Evolutionary conservation across 768 basidiomycete genomes (phyloP), one percentile per base, ranked within the genome.

Genomic region (Punctularia strigosozonata): DNA sequence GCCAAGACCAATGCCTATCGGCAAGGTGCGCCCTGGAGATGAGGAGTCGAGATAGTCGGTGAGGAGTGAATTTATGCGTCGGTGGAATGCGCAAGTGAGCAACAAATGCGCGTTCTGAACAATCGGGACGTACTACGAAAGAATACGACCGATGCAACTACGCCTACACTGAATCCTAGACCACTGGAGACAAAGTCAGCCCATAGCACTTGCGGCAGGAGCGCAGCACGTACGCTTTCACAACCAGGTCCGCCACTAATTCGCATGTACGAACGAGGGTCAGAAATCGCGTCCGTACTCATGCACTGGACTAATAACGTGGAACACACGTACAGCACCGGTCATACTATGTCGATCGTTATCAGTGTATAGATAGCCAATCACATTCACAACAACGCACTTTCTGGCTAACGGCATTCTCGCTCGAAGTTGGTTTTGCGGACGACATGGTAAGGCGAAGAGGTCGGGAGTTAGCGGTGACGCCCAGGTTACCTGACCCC

Each of bases 351-450:
- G 17, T 13, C 14, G 14, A 25, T 25, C 15, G 28, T 2, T 23
- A 4, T 41, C n/a, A 25, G 33, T 12, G 18, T 39, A 34, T 7
- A 34, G 20, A 10, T 14, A 25, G 13, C n/a, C 18, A 31, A 6
- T 14, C 19, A n/a, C 3, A 17, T 4, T 4, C 14, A 20, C 14
- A 5, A 24, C 10, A 34, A 37, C 51, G 31, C 39, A 86, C 92
- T 79, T 97, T 97, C 63, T 89, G 79, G 21, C 77, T 78, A 46
- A 95, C 67, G 50, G 86, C 73, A 58, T 94, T 83, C 66, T 97
- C 92, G 63, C 86, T 92, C 39, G 88, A 80, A 36, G 77, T 57
- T 38, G 80, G 70, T 61, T 79, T 80, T 43, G 73, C 56, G 23
- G 77, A 66, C 58, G 75, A 68, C 55, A 46, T 46, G 36, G 35